Evolutionary conservation across 495 filamentous ascomycete species (phyloP).

Genomic region (Neurospora intermedia): DNA sequence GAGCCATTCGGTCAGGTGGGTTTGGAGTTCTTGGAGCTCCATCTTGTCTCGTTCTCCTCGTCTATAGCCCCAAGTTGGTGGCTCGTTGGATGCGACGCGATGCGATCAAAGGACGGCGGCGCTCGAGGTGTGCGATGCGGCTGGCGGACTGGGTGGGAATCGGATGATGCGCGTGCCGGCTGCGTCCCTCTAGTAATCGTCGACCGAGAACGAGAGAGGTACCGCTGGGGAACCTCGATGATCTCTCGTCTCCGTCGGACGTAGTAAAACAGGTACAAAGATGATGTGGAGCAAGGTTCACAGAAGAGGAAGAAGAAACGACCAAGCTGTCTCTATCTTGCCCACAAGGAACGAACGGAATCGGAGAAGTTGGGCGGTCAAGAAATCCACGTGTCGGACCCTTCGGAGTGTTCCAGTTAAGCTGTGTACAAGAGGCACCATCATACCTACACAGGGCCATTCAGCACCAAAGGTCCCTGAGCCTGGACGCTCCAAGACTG

Average conservation of each 20-base stretch:
- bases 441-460: background rate
- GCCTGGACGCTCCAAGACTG: background rate
- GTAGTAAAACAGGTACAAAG: background rate
- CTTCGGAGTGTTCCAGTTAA: background rate
- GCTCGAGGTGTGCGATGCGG: background rate
- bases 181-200: background rate
- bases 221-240: background rate
- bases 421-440: background rate
- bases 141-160: background rate
- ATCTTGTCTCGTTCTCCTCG: constrained; percentile 32
- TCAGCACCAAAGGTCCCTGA: background rate
- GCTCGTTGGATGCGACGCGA: background rate
- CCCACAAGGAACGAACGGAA: background rate
- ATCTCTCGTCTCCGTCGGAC: background rate
- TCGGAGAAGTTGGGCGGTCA: background rate
- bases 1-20: constrained; percentile 54
- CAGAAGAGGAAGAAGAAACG: background rate
- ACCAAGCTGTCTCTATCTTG: background rate
- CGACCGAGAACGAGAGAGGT: background rate
- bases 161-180: background rate
- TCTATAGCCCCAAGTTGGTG: background rate
- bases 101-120: background rate
- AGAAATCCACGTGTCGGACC: background rate
- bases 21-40: constrained; percentile 74
- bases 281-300: background rate